Evolutionary conservation across 352 stramenopile genomes (phyloP), one percentile per base, ranked within the genome.

Genomic region (Pythium periplocum): DNA sequence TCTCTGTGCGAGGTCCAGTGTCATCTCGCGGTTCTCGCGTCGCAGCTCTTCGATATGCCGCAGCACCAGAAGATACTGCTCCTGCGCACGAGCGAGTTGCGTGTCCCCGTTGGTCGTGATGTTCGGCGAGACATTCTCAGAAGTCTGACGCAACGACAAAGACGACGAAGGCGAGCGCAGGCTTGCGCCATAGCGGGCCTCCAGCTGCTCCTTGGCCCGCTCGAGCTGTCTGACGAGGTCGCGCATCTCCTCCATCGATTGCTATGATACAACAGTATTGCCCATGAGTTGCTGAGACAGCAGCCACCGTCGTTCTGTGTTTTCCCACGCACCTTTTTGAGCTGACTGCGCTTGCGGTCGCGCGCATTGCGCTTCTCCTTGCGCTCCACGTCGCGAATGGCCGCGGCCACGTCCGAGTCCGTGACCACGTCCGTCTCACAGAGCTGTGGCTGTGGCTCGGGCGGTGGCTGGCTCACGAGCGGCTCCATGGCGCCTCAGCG

Each of bases 171-270:
- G 32, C 10, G 57, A 42, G 6, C 47, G 52, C 31, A 42, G 38
- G 7, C 7, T 12, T 12, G 7, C 38, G 7, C 38, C 38, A 4
- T n/a, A 53, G 3, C 9, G 31, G 40, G 9, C 17, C 38, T 68
- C 51, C 12, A 87, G 55, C 6, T 77, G 59, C 35, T 61, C 62
- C 57, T 87, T 87, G 41, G 63, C 59, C 8, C 48, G 44, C 53
- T 87, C 71, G 30, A 87, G 69, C 44, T 69, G 56, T 50, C 67
- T 62, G 17, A 84, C 64, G 34, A 73, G 41, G 36, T 57, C 48
- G 9, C 64, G 66, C 76, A 87, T 87, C 33, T 69, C 45, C 48
- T 71, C 57, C 57, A 87, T 78, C n/a, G 71, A 72, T 48, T 73
- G 61, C 71, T 85, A 30, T 6, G 1, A 33, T 12, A 4, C 8